Evolutionary conservation across 306 rosid species (phyloP), one percentile per base, ranked within the genome.

Genomic region (Bauhinia variegata): DNA sequence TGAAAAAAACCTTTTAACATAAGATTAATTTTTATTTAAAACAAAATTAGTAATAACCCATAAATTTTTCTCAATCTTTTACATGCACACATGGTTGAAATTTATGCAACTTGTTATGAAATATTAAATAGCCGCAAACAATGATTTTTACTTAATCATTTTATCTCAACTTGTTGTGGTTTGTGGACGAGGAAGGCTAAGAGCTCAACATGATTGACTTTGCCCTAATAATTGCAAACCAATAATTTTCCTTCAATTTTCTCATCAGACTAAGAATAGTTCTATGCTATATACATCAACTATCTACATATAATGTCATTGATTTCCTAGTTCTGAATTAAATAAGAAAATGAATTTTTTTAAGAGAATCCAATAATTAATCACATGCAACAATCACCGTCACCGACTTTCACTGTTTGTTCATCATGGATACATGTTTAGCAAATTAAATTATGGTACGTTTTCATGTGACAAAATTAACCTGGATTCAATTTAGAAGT

Each of bases 401-500:
- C n/a, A n/a, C n/a, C n/a, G n/a, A n/a, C n/a, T n/a, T n/a, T n/a
- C n/a, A n/a, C n/a, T n/a, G n/a, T n/a, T n/a, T n/a, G n/a, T n/a
- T n/a, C n/a, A n/a, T n/a, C n/a, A n/a, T n/a, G n/a, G n/a, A n/a
- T n/a, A n/a, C n/a, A n/a, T n/a, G n/a, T n/a, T n/a, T n/a, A n/a
- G n/a, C n/a, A n/a, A n/a, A n/a, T n/a, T n/a, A n/a, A n/a, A n/a
- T n/a, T n/a, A n/a, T n/a, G n/a, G n/a, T n/a, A 46, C 8, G 15
- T n/a, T 39, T 51, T 71, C 69, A 41, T 61, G 36, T 39, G 51
- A n/a, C 37, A 60, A 36, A 23, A n/a, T n/a, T n/a, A n/a, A 18
- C 53, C 55, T 51, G 42, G 28, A 23, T 23, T 23, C n/a, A n/a
- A n/a, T n/a, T n/a, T n/a, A n/a, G 2, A 23, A 23, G 32, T 11